Base-by-base conservation (phyloP, 345 rosid species). In the Hibiscus tridactylites region DNA sequence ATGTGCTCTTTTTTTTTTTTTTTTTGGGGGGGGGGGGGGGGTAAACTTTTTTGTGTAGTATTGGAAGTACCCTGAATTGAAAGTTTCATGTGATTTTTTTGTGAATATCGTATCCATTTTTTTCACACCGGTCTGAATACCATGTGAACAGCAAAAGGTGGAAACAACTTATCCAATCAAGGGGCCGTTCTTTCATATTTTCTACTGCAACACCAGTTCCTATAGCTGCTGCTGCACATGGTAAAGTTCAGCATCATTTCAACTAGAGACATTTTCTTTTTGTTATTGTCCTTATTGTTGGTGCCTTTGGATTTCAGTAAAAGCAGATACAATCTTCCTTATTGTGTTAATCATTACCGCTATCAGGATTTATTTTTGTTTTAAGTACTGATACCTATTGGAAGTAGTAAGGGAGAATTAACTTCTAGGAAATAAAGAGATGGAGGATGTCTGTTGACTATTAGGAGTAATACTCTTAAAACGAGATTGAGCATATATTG, bases 151-250 rank as follows among this genome's bases (percentile, higher is more conserved):
- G 97, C 82, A 85, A 88, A 85, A 92, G 74, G 26, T 91, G 91
- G 97, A 94, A 92, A 88, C 88, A 90, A 79, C 87, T 94, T 80
- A 84, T 94, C 74, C 91, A 83, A 17, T 94, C 97, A 2, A 85
- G 92, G 82, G 99, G 97, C 33, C 97, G 96, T 1, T 86, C 97
- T 39, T 92, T 91, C 78, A 91, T 94, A 83, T 94, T 90, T 78
- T 94, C 98, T 69, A 90, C 98, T 58, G 81, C 97, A 49, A 47
- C 86, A 56, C 91, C 97, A 37, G 78, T 94, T 68, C 98, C 97
- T 2, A 74, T 88, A 79, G 91, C 83, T 76, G 97, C 97, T 73
- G 96, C 98, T 65, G 93, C 96, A 6, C 88, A 88, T 73, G 93
- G 93, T 87, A 84, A 82, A 68, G 33, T 61, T 29, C 54, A 33